Evolutionary conservation across 2,329 filamentous ascomycete species (phyloP).

Genomic region (Fusarium sp.): DNA sequence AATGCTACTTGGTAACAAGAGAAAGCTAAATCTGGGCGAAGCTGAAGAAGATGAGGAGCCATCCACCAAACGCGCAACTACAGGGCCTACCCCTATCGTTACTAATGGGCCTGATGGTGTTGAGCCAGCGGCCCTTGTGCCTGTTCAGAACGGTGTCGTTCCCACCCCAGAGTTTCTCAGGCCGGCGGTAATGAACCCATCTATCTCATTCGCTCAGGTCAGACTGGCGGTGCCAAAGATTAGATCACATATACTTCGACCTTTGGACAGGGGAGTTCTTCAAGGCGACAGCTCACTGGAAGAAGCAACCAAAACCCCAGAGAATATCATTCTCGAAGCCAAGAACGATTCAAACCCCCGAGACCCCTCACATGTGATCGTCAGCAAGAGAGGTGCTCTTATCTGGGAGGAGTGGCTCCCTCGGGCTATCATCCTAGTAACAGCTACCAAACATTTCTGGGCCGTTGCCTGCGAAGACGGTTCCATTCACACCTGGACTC

Average conservation of each 20-base stretch:
- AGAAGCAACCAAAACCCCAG: constrained; percentile 71
- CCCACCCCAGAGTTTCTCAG: constrained; percentile 85
- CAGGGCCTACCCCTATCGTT: constrained; percentile 79
- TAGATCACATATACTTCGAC: constrained; percentile 82
- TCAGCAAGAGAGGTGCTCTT: constrained; percentile 81
- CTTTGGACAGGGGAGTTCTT: constrained; percentile 75
- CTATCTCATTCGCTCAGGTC: constrained; percentile 83
- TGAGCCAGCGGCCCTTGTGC: constrained; percentile 76
- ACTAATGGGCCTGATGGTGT: constrained; percentile 81
- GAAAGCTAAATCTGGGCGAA: constrained; percentile 80
- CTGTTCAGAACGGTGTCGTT: constrained; percentile 69
- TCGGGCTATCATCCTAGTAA: constrained; percentile 85
- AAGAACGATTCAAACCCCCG: constrained; percentile 81
- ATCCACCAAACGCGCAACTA: constrained; percentile 63
- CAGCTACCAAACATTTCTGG: constrained; percentile 92
- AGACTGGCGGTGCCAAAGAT: constrained; percentile 90
- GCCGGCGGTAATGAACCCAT: constrained; percentile 86
- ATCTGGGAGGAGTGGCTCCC: constrained; percentile 97
- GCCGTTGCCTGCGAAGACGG: constrained; percentile 94
- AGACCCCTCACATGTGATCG: constrained; percentile 86
- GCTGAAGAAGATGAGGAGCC: constrained; percentile 79
- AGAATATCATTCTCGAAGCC: constrained; percentile 86
- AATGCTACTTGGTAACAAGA: constrained; percentile 91
- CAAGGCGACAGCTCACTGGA: constrained; percentile 65
- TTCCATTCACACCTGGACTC: constrained; percentile 89